A percentile compares a stretch with the other conserved stretches of the same genome.
Conservation (phyloP, 2,329 filamentous ascomycete genomes). For the Penicillium sp. region DNA sequence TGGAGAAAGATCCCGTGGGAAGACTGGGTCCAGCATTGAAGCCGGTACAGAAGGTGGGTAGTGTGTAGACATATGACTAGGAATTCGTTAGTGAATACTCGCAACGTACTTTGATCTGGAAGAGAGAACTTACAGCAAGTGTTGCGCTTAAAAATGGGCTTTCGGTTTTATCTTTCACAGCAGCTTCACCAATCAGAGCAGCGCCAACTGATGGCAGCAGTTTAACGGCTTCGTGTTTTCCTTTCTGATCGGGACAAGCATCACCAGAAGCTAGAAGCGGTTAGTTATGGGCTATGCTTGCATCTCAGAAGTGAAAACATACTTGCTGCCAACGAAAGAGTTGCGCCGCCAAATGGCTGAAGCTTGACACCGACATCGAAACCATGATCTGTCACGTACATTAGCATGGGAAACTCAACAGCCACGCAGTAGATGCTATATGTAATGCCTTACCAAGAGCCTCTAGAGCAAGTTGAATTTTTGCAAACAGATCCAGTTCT, state of each 20-base stretch:
- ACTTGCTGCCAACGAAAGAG: background rate
- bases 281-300: background rate
- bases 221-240: slow-evolving; percentile 1
- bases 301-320: background rate
- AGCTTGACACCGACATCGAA: slow-evolving; percentile 4
- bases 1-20: slow-evolving; percentile 1
- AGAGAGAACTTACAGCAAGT: background rate
- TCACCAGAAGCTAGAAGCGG: background rate
- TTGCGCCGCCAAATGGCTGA: slow-evolving; percentile 3
- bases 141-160: slow-evolving; percentile 1
- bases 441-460: slow-evolving; percentile 1
- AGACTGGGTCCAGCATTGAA: background rate
- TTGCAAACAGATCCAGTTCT: background rate
- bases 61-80: background rate
- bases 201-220: slow-evolving; percentile 1
- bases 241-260: background rate
- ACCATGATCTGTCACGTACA: background rate
- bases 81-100: background rate
- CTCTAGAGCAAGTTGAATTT: slow-evolving; percentile 1
- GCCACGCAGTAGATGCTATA: too few relatives aligned
- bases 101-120: background rate
- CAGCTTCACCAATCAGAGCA: background rate
- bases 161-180: background rate
- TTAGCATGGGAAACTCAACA: background rate
- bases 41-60: slow-evolving; percentile 1